Evolutionary conservation across 2,329 filamentous ascomycete species (phyloP), one percentile per base, ranked within the genome.

Genomic region (Arthrobotrys conoides): DNA sequence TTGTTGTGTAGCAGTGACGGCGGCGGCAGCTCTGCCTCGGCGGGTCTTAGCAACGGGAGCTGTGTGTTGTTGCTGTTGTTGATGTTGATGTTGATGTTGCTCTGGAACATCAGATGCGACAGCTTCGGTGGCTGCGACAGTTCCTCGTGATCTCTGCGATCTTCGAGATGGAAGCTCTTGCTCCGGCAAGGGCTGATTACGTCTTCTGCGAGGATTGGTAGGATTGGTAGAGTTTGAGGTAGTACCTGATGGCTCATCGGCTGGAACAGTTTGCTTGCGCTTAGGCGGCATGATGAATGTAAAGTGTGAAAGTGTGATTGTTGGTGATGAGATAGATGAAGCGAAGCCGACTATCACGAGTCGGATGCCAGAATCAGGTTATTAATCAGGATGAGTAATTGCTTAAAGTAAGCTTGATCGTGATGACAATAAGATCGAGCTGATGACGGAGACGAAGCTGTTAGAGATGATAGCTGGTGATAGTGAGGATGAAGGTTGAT

Each of bases 331-430:
- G 16, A 3, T 27, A 38, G 3, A 44, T 27, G 20, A 61, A 61
- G 57, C 57, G 20, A 24, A 24, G 36, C 36, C 57, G 57, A 61
- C 57, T 24, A 36, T 44, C 57, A 30, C 57, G 57, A 61, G 57
- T 20, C 57, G 57, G 57, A 24, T 61, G 57, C 57, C 27, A 0
- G 53, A 59, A 44, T 33, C 33, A 24, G 53, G 36, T 61, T 5
- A 44, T n/a, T 20, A 10, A 0, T 24, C 8, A 41, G 36, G 20
- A 38, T 30, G 30, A 24, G 27, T 16, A 59, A 59, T 61, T 61
- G 57, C 57, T 61, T 61, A 18, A 22, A 18, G 33, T n/a, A 33
- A 41, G 18, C 24, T 49, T 22, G 44, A 24, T 44, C n/a, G 30
- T 59, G 36, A 61, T 59, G 53, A 46, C 14, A 20, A 24, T 51